Evolutionary conservation across 495 filamentous ascomycete species (phyloP).

Genomic region (Aspergillus wentii): DNA sequence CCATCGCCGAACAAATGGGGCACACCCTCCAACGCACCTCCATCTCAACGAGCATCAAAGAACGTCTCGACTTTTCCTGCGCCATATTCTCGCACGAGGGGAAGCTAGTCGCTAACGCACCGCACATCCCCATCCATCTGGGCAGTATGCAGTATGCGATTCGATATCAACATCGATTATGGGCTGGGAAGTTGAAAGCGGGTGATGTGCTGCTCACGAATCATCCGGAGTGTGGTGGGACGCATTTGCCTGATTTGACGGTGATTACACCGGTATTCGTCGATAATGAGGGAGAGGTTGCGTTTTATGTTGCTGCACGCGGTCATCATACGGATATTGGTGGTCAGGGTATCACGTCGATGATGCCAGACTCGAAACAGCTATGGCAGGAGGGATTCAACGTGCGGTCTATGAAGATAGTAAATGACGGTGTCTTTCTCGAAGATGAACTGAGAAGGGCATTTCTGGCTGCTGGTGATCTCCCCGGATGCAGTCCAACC

Average conservation of each 20-base stretch:
- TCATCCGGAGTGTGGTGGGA: conserved; percentile 88
- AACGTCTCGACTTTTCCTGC: conserved; percentile 87
- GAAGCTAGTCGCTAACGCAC: conserved; percentile 82
- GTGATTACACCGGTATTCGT: conserved; percentile 79
- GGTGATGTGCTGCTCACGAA: conserved; percentile 95
- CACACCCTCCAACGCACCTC: conserved; percentile 85
- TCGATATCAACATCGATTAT: conserved; percentile 70
- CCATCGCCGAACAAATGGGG: conserved; percentile 93
- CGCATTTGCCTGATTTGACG: conserved; percentile 86
- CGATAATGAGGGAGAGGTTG: conserved; percentile 60
- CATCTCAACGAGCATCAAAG: conserved; percentile 90
- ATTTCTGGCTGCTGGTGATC: conserved; percentile 72
- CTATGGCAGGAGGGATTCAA: conserved; percentile 88
- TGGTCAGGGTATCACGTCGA: conserved; percentile 87
- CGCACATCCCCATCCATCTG: conserved; percentile 83
- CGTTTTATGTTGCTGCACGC: conserved; percentile 89
- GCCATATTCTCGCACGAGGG: conserved; percentile 79
- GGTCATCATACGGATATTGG: conserved; percentile 81
- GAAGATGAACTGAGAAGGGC: conserved; percentile 78
- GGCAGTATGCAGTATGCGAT: conserved; percentile 90
- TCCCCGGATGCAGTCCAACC: conserved; percentile 83
- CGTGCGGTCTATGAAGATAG: conserved; percentile 89
- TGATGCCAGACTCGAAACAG: conserved; percentile 90
- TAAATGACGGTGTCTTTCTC: conserved; percentile 83
- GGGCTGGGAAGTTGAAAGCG: conserved; percentile 77